Evolutionary conservation across 306 rosid genomes (phyloP), one percentile per base, ranked within the genome.

Genomic region (Rosa multiflora): DNA sequence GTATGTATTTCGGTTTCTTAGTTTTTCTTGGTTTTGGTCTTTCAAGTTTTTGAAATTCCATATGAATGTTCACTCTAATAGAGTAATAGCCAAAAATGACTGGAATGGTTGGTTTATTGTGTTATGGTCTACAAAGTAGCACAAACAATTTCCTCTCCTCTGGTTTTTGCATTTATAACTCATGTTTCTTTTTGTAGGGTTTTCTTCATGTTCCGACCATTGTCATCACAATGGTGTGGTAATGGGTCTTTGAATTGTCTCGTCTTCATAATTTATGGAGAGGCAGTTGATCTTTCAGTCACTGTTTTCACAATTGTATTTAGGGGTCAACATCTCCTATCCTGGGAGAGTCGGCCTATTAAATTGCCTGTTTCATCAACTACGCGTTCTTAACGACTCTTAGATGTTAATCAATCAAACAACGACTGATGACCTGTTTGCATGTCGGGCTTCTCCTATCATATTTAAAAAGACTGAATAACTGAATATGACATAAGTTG

Each of bases 1-100:
- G 76, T 56, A 79, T 46, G 69, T 49, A 48, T n/a, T 71, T 61
- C 53, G 70, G 23, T 37, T 37, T 66, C 70, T 11, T 47, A 4
- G 39, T 17, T 73, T 29, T 32, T 4, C 10, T 1, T 72, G 17
- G 6, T 8, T 43, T 68, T 8, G 4, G 2, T 51, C 9, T 43
- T 76, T 40, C 2, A 0, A 21, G 1, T 77, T 67, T 5, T 0
- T 0, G 0, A 10, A 13, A 4, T 32, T 15, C 43, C 10, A 35
- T 35, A 29, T 11, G 32, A 11, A 61, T 61, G 39, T 8, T 56
- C 63, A 56, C 63, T n/a, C 51, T 11, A 10, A 5, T 6, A 6
- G 13, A 4, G 32, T 13, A 53, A 17, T 5, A 5, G n/a, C 20
- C n/a, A 32, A 32, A 32, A 32, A 32, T 32, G 35, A 32, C 35